A percentile compares a stretch with the other conserved stretches of the same genome.
Conservation (phyloP, 1,139 yeast genomes). For the Blastobotrys illinoisensis region DNA sequence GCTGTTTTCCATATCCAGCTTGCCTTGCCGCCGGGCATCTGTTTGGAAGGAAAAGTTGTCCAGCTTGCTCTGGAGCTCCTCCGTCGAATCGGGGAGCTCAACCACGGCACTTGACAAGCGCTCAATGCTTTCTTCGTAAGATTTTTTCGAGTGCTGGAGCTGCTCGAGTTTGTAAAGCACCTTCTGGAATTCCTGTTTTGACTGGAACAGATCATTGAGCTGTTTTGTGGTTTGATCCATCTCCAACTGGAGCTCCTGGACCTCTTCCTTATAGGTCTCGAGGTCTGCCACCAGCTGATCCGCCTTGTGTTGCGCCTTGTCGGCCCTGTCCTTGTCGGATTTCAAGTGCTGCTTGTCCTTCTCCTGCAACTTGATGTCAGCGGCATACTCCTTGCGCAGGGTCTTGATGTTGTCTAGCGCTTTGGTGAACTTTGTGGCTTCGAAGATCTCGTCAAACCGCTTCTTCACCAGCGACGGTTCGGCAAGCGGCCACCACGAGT, state of each 20-base stretch:
- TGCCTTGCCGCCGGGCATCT: constrained; percentile 33
- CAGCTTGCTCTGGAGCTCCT: constrained; percentile 45
- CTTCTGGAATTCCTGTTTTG: constrained; percentile 78
- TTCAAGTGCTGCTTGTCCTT: constrained; percentile 73
- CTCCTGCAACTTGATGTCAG: constrained; percentile 67
- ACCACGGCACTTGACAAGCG: constrained; percentile 45
- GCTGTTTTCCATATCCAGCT: constrained; percentile 11
- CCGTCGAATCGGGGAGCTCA: constrained; percentile 44
- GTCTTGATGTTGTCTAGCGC: constrained; percentile 75
- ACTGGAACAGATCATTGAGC: constrained; percentile 60
- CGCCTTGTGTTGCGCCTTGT: constrained; percentile 48
- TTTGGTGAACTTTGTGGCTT: constrained; percentile 88
- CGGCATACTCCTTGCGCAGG: constrained; percentile 70
- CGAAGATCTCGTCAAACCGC: constrained; percentile 93
- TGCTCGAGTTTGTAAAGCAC: constrained; percentile 61
- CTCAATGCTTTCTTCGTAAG: constrained; percentile 43
- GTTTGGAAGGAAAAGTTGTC: constrained; percentile 50
- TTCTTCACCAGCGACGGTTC: constrained; percentile 88
- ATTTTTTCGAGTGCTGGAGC: constrained; percentile 42
- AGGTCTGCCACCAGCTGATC: constrained; percentile 42
- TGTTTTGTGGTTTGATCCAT: constrained; percentile 52
- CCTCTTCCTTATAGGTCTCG: constrained; percentile 44
- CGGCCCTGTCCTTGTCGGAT: constrained; percentile 69
- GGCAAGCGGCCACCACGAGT: constrained; percentile 85
- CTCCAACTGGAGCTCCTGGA: constrained; percentile 44